Conservation (phyloP, 2,329 filamentous ascomycete species). For the Exophiala spinifera region DNA sequence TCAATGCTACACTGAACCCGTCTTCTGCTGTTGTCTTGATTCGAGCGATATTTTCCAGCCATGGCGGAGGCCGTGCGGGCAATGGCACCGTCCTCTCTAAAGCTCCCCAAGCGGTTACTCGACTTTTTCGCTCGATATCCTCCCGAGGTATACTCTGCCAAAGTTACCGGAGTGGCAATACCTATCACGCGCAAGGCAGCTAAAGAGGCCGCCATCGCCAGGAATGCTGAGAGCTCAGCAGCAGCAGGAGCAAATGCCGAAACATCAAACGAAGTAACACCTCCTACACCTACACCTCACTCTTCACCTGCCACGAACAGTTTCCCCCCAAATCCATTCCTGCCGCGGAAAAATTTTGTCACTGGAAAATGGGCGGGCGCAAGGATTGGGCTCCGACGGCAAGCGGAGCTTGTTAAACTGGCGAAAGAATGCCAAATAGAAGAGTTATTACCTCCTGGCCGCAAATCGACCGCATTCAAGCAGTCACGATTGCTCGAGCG, state of each 20-base stretch:
- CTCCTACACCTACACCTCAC: conserved; percentile 34
- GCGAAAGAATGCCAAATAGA: conserved; percentile 75
- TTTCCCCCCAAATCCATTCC: conserved; percentile 73
- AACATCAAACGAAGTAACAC: conserved; percentile 40
- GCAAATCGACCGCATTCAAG: conserved; percentile 67
- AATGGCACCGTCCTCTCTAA: background rate
- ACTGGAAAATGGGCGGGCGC: conserved; percentile 84
- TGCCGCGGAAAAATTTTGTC: conserved; percentile 69
- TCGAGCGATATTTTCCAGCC: background rate
- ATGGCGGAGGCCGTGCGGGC: conserved; percentile 10
- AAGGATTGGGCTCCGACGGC: conserved; percentile 75
- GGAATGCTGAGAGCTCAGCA: background rate
- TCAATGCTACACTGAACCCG: too few relatives aligned
- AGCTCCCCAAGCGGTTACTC: conserved; percentile 71
- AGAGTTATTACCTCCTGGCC: conserved; percentile 71
- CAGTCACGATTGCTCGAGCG: conserved; percentile 71
- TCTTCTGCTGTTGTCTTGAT: background rate
- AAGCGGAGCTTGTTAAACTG: conserved; percentile 87
- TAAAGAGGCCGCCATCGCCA: conserved; percentile 18
- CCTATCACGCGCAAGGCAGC: conserved; percentile 22
- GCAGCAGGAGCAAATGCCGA: conserved; percentile 39
- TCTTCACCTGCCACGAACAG: conserved; percentile 37
- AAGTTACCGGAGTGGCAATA: conserved; percentile 31
- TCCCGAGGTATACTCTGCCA: conserved; percentile 54
- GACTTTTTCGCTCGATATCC: conserved; percentile 90